phyloP scores from a whole-genome alignment of 1,284 basidiomycete species.

The Porogramme epimiltina region DNA sequence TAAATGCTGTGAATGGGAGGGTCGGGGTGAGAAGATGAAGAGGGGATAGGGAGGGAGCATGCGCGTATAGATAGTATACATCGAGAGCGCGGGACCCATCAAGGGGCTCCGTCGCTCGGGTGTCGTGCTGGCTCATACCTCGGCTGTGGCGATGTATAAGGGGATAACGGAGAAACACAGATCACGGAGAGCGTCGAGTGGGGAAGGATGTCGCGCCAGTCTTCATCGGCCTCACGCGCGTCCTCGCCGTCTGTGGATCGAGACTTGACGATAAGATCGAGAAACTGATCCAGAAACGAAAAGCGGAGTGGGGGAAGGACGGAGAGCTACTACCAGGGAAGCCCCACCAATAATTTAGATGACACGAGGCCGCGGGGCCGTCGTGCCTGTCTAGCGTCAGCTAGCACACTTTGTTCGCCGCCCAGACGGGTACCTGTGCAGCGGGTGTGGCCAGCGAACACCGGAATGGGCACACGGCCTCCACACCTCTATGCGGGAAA shows the following conservation, averaged over 20 bases:
- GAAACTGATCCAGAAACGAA: not conserved
- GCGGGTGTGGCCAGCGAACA: not conserved
- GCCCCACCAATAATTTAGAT: slow-evolving; percentile 5
- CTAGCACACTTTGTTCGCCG: slow-evolving; percentile 6
- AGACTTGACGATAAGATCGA: not conserved
- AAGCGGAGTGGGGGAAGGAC: not conserved
- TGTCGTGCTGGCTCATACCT: slow-evolving; percentile 10
- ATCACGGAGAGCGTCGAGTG: not conserved
- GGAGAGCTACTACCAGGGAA: too few relatives aligned
- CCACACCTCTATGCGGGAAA: not conserved
- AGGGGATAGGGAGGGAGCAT: slow-evolving; percentile 12
- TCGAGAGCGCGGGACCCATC: too few relatives aligned
- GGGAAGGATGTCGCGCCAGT: not conserved
- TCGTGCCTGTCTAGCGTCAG: slow-evolving; percentile 7
- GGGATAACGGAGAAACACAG: not conserved
- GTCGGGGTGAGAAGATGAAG: not conserved
- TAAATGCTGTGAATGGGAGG: not conserved
- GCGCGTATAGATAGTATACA: slow-evolving; percentile 21
- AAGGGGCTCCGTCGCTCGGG: slow-evolving; percentile 7
- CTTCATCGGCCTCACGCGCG: not conserved
- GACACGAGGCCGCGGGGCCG: slow-evolving; percentile 3
- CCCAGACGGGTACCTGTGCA: not conserved
- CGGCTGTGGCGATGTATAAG: slow-evolving; percentile 9
- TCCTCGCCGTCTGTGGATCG: not conserved
- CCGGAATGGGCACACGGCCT: slow-evolving; percentile 2